Base-by-base conservation (phyloP, 495 filamentous ascomycete species). In the Cetradonia linearis region DNA sequence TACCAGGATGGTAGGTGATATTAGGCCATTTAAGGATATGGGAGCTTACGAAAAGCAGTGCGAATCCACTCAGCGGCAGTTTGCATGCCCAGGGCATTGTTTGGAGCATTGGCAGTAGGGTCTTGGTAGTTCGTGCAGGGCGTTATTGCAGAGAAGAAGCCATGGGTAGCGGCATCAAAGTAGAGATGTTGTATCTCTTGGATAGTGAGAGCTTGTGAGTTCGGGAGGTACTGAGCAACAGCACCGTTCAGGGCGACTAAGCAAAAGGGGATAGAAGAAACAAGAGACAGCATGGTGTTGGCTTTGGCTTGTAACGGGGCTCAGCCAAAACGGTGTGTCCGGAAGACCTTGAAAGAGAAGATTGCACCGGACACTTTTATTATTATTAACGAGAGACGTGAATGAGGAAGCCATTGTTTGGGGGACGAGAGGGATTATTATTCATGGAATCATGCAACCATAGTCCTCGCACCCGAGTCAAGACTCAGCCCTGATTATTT, bases 21-120 rank as follows among this genome's bases (percentile, higher is more conserved):
- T 4, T 10, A 10, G 2, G 30, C 0, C 2, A 25, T 23, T 9
- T 20, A 6, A 20, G 6, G 3, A 36, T 4, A 28, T 20, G 3
- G 50, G 10, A 31, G 38, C 59, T 33, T 56, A 61, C 59, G 83
- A 61, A 86, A 84, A 40, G 77, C 81, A 14, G 78, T 73, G 28
- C 82, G 77, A 55, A 86, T 67, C 81, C 81, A 85, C 70, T 84
- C 82, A 6, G 80, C 77, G 14, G 83, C 63, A 34, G 63, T 65
- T 11, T 65, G 60, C 27, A 42, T 61, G 25, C 63, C 63, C 25
- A 62, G 30, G 2, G 1, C 25, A 31, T 55, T 55, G 47, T 62
- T 77, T 37, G 79, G 77, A 30, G 78, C 71, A 49, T 80, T 75
- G 40, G 81, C 81, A 8, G 79, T 74, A 0, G 77, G 79, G 5